Percentiles rank a stretch among this genome's conserved stretches.
Evolutionary conservation across 805 yeast species (phyloP).

Genomic region (Candida easanensis): DNA sequence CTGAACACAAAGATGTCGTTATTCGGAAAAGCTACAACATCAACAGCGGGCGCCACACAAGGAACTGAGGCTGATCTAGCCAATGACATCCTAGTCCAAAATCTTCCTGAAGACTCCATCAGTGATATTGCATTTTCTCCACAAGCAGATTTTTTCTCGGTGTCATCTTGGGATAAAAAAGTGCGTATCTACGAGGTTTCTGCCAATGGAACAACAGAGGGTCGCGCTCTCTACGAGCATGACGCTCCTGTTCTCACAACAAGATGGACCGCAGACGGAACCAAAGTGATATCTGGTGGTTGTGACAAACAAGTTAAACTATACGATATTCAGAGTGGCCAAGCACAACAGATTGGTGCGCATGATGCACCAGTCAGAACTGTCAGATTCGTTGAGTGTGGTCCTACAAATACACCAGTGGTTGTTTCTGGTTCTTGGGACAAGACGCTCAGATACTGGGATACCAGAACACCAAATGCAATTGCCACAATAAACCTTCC

Average conservation of each 20-base stretch:
- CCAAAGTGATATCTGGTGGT: constrained; percentile 85
- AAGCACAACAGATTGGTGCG: constrained; percentile 76
- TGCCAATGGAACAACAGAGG: constrained; percentile 73
- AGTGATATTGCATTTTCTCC: constrained; percentile 85
- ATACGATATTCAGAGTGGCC: constrained; percentile 81
- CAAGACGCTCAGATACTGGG: constrained; percentile 93
- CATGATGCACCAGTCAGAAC: constrained; percentile 79
- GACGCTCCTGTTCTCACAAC: constrained; percentile 82
- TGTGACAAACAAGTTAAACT: constrained; percentile 84
- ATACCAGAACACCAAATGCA: constrained; percentile 80
- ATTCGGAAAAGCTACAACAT: constrained; percentile 28
- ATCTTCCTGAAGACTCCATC: constrained; percentile 91
- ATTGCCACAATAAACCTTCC: constrained; percentile 80
- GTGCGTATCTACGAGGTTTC: constrained; percentile 89
- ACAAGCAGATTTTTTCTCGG: constrained; percentile 73
- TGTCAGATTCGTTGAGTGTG: constrained; percentile 78
- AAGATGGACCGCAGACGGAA: constrained; percentile 84
- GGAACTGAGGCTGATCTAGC: constrained; percentile 46
- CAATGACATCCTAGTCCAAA: constrained; percentile 66
- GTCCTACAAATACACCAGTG: constrained; percentile 73
- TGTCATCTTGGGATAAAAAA: constrained; percentile 92
- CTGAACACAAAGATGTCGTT: constrained; percentile 34
- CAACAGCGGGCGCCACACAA: constrained; percentile 21
- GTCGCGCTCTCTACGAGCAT: constrained; percentile 86
- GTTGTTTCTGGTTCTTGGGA: constrained; percentile 97